phyloP scores from a whole-genome alignment of 345 rosid genomes.

The Arabidopsis suecica region DNA sequence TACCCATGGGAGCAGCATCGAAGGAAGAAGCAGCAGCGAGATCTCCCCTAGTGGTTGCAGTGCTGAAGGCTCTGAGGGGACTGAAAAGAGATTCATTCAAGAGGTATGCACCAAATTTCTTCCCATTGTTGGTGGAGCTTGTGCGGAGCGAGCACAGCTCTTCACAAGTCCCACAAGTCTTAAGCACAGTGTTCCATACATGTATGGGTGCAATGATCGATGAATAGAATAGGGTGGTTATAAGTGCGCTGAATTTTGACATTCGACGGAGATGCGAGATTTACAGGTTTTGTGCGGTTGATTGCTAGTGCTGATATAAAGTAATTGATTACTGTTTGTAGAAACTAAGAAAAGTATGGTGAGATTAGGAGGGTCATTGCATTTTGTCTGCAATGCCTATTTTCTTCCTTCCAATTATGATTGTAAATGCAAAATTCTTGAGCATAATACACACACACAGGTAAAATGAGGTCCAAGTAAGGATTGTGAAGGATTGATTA shows the following conservation, averaged over 20 bases:
- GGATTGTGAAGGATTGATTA: slow-evolving; percentile 5
- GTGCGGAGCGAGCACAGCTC: slow-evolving; percentile 88
- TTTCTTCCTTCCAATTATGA: background rate
- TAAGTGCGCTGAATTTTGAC: slow-evolving; percentile 19
- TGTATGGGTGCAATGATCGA: slow-evolving; percentile 71
- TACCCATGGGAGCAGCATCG: slow-evolving; percentile 68
- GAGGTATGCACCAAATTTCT: slow-evolving; percentile 57
- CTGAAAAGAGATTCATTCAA: slow-evolving; percentile 62
- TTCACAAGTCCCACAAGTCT: slow-evolving; percentile 67
- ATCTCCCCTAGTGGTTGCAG: slow-evolving; percentile 64
- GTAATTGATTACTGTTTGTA: slow-evolving; percentile 29
- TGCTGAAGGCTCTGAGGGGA: slow-evolving; percentile 58
- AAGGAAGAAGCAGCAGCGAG: slow-evolving; percentile 88
- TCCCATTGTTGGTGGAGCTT: slow-evolving; percentile 81
- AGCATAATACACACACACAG: background rate
- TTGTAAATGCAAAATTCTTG: slow-evolving; percentile 26
- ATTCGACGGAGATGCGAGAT: slow-evolving; percentile 16
- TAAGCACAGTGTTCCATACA: slow-evolving; percentile 67
- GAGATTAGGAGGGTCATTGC: background rate
- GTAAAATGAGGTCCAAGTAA: background rate
- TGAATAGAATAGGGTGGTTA: slow-evolving; percentile 32
- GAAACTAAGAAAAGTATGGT: slow-evolving; percentile 23
- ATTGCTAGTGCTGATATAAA: slow-evolving; percentile 23
- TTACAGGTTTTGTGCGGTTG: slow-evolving; percentile 23
- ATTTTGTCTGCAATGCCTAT: slow-evolving; percentile 11